Evolutionary conservation across 1,284 basidiomycete genomes (phyloP).

Genomic region (Cutaneotrichosporon sp.): DNA sequence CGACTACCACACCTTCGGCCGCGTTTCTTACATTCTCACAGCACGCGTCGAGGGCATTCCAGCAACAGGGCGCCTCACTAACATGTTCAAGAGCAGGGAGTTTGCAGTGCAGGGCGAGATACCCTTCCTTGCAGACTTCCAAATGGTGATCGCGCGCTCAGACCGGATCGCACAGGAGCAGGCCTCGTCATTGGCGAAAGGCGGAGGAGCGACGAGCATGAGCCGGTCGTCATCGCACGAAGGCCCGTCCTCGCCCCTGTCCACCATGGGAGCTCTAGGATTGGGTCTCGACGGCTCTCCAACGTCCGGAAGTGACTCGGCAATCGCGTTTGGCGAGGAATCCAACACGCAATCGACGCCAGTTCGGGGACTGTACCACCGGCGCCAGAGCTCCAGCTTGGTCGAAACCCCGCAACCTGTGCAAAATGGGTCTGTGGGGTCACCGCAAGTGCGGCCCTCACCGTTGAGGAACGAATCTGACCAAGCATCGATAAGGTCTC

Average conservation of each 20-base stretch:
- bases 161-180: constrained; percentile 26
- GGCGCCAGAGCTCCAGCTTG: constrained; percentile 13
- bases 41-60: constrained; percentile 25
- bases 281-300: not conserved
- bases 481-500: constrained; percentile 5
- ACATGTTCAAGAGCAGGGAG: constrained; percentile 15
- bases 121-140: constrained; percentile 32
- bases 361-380: constrained; percentile 15
- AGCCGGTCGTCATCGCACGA: constrained; percentile 2
- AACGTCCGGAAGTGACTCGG: constrained; percentile 8
- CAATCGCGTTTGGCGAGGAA: constrained; percentile 15
- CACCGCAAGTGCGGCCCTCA: not conserved
- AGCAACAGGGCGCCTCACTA: not conserved
- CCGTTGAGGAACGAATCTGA: constrained; percentile 13
- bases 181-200: not conserved
- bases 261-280: not conserved
- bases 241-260: constrained; percentile 2
- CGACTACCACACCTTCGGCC: constrained; percentile 29
- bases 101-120: constrained; percentile 19
- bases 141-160: constrained; percentile 34
- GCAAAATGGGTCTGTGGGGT: not conserved
- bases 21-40: constrained; percentile 35
- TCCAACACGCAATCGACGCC: not conserved
- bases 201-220: constrained; percentile 1
- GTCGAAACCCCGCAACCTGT: not conserved